phyloP scores from a whole-genome alignment of 148 eudicot genomes.

The Spergularia bocconei region DNA sequence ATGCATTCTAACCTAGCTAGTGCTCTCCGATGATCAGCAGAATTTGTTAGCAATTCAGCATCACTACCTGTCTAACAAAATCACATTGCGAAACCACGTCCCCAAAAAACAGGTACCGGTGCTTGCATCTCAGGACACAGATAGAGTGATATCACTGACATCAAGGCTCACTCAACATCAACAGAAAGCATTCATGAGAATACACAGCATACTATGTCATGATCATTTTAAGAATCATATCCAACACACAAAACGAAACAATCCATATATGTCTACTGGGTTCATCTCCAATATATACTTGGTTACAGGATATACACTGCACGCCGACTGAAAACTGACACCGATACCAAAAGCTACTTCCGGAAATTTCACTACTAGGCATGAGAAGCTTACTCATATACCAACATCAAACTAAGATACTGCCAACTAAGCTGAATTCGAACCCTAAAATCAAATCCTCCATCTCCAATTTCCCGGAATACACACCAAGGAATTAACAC shows the following conservation, averaged over 20 bases:
- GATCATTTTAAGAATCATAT: neutral
- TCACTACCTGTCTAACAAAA: neutral
- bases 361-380: neutral
- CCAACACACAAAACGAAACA: neutral
- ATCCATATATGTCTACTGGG: neutral
- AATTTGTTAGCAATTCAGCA: neutral
- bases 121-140: neutral
- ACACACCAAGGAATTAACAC: neutral
- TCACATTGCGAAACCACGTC: neutral
- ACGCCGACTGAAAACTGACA: neutral
- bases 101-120: neutral
- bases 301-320: neutral
- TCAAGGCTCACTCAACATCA: neutral
- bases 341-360: too few species aligned
- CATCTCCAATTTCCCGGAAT: neutral
- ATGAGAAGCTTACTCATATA: neutral
- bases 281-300: neutral
- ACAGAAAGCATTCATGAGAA: neutral
- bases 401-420: neutral
- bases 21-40: neutral
- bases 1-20: neutral
- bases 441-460: neutral
- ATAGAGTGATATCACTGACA: neutral
- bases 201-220: conserved; percentile 2
- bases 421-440: neutral